Base-by-base conservation (phyloP, 495 filamentous ascomycete species). In the Saxophila tyrrhenica region DNA sequence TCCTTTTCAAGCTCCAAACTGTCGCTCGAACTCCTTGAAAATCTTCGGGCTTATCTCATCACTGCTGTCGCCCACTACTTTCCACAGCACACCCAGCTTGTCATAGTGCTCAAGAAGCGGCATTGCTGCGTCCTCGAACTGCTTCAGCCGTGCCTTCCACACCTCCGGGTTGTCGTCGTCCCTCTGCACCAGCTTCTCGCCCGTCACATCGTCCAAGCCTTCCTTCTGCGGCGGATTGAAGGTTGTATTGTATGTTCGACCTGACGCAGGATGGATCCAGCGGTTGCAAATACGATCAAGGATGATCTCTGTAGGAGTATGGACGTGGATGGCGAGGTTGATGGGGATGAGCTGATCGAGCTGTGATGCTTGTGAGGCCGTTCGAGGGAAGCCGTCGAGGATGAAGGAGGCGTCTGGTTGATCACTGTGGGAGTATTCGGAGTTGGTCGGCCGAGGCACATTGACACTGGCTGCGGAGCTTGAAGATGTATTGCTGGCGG, bases 381-480 rank as follows among this genome's bases (percentile, higher is more conserved):
- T 98, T 56, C 92, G 85, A 3, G 92, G 92, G 69, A 97, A 98
- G 20, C 92, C 92, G 66, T 98, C 92, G 46, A 98, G 84, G 57
- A 98, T 81, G 67, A 97, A 98, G 16, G 87, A 94, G 20, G 90
- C 86, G 13, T 78, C 71, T 0, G 92, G 82, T 55, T 81, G 77
- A 44, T 92, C 76, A 44, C 81, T 82, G 46, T 68, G 68, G 2
- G 50, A 47, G 64, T 67, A 72, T 20, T 63, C 59, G 41, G n/a
- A 17, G 39, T 57, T 43, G 3, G 17, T 29, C 1, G 39, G 38
- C 25, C 50, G 50, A n/a, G 57, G 24, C 25, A 57, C 9, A 29
- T 32, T 60, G 41, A 56, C 24, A 41, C 41, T 55, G 29, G 35
- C 29, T 69, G 20, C 68, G 62, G 10, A 66, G 69, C 42, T 62